Percentiles rank a stretch among this genome's conserved stretches.
Conservation (phyloP, 768 basidiomycete species). For the Phylloporus scabripes region DNA sequence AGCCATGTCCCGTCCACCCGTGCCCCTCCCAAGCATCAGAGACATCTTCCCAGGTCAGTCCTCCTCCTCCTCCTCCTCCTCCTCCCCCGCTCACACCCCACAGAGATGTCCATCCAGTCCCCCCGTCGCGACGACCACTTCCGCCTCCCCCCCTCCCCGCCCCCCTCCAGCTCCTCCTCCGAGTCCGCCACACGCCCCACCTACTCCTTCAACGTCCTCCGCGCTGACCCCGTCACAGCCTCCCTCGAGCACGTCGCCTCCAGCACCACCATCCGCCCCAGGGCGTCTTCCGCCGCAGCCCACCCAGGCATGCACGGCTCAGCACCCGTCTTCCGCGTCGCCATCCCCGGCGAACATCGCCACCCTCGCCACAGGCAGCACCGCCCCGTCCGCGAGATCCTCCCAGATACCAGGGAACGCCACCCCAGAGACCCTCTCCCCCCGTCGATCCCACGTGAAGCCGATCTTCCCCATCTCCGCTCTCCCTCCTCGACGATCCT, state of each 20-base stretch:
- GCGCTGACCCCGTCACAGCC: constrained; percentile 37
- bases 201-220: constrained; percentile 42
- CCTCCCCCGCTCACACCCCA: not conserved
- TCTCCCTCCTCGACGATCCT: constrained; percentile 30
- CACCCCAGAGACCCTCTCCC: constrained; percentile 19
- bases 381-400: constrained; percentile 21
- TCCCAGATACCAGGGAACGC: constrained; percentile 22
- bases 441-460: constrained; percentile 29
- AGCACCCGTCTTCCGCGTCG: constrained; percentile 36
- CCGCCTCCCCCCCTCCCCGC: constrained; percentile 14
- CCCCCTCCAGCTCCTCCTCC: constrained; percentile 26
- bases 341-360: constrained; percentile 23
- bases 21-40: constrained; percentile 43
- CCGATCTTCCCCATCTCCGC: constrained; percentile 27
- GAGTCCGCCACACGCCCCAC: constrained; percentile 18
- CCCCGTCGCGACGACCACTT: not conserved
- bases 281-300: constrained; percentile 13
- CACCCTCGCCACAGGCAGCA: constrained; percentile 14
- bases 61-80: not conserved
- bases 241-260: constrained; percentile 43
- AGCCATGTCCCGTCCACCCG: constrained; percentile 23
- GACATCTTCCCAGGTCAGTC: constrained; percentile 50
- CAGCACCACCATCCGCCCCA: constrained; percentile 35
- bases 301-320: constrained; percentile 30
- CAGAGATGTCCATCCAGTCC: not conserved